phyloP scores from a whole-genome alignment of 1,284 basidiomycete species.

The Rhizoctonia solani region DNA sequence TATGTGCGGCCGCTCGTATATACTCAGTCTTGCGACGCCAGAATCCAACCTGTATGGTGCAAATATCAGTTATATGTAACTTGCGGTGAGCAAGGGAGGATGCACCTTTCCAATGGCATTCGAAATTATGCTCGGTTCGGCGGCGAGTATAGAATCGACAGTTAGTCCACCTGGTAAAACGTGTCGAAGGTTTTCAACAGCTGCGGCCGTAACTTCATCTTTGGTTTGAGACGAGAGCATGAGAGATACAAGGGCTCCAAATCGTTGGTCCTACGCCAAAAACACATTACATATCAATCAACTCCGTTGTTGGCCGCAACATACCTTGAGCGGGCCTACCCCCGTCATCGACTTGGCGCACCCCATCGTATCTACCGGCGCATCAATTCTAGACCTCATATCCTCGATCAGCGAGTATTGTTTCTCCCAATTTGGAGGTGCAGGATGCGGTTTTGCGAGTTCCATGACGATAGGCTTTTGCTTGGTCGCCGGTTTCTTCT shows the following conservation, averaged over 20 bases:
- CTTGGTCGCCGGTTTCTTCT: constrained; percentile 42
- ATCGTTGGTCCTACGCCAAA: constrained; percentile 65
- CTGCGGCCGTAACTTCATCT: constrained; percentile 86
- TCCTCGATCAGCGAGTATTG: constrained; percentile 75
- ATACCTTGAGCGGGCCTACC: constrained; percentile 69
- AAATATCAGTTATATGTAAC: too few relatives aligned
- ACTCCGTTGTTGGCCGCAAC: constrained; percentile 36
- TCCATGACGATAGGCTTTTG: constrained; percentile 56
- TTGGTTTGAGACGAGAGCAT: constrained; percentile 98
- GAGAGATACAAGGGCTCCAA: constrained; percentile 86
- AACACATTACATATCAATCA: not conserved
- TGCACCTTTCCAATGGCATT: constrained; percentile 75
- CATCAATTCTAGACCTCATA: constrained; percentile 73
- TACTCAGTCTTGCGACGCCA: constrained; percentile 83
- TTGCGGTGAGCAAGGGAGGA: too few relatives aligned
- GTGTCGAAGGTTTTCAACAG: constrained; percentile 74
- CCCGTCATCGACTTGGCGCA: constrained; percentile 69
- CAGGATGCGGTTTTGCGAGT: constrained; percentile 70
- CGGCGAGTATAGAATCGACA: constrained; percentile 69
- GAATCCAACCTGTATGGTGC: constrained; percentile 63
- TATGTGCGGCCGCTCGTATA: constrained; percentile 59
- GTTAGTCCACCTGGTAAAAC: constrained; percentile 78
- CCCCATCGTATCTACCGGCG: constrained; percentile 93
- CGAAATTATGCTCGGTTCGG: constrained; percentile 65
- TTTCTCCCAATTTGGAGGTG: constrained; percentile 73